These are phyloP conservation scores for Quercus robur DNA, from an alignment of 306 rosid species.

Conservation along the genomic window DNA sequence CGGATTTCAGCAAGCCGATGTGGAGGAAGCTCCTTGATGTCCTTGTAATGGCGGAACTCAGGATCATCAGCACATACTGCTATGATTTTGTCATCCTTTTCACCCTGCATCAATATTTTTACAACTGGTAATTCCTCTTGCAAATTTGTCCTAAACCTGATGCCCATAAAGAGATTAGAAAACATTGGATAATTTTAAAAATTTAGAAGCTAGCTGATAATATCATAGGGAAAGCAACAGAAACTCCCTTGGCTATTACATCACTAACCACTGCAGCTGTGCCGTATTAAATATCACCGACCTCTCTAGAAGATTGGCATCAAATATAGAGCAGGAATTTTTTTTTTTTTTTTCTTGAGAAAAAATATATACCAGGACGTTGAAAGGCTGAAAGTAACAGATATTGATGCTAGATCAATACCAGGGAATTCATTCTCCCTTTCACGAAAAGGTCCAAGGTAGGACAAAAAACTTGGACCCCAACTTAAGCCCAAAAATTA, in stretches of 20 bases:
- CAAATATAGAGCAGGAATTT: background rate
- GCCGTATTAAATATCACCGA: background rate
- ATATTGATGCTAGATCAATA: background rate
- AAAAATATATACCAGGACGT: background rate
- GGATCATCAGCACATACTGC: conserved; percentile 99
- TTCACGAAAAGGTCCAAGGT: background rate
- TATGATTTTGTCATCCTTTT: conserved; percentile 96
- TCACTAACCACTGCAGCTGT: background rate
- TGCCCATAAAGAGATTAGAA: background rate
- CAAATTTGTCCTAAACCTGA: background rate
- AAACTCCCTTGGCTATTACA: background rate
- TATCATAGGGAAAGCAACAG: background rate
- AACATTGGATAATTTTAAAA: background rate
- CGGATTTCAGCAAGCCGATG: conserved; percentile 96
- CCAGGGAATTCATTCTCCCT: background rate
- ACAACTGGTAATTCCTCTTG: background rate
- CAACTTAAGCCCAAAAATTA: background rate
- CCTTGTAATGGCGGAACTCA: conserved; percentile 77
- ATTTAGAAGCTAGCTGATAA: background rate
- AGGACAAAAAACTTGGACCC: background rate
- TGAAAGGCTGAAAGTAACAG: background rate
- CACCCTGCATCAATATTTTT: conserved; percentile 60
- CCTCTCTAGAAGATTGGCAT: background rate
- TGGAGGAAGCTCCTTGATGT: conserved; percentile 89
- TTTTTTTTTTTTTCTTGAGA: background rate